Evolutionary conservation across 1,284 basidiomycete genomes (phyloP).

Genomic region (Amylostereum areolatum): DNA sequence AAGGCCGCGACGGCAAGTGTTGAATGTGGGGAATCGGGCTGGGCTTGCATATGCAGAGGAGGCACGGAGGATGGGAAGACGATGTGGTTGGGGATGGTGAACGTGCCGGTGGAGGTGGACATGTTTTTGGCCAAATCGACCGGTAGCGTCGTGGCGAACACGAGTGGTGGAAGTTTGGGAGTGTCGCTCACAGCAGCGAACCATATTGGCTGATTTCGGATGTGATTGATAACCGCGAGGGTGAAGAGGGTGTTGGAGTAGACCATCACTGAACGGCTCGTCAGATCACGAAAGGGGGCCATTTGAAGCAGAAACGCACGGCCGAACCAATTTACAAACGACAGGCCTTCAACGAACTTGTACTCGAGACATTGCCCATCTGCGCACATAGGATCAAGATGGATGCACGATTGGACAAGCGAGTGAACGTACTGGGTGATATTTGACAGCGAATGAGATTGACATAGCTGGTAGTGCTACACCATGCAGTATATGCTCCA

Average conservation of each 20-base stretch:
- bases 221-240: conserved; percentile 13
- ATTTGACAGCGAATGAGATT: neutral
- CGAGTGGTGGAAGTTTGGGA: conserved; percentile 8
- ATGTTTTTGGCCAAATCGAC: neutral
- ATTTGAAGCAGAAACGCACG: conserved; percentile 5
- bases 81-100: too few relatives aligned
- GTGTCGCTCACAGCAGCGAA: conserved; percentile 7
- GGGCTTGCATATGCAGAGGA: too few relatives aligned
- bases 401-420: neutral
- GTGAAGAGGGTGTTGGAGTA: conserved; percentile 14
- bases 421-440: neutral
- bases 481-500: neutral
- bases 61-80: too few relatives aligned
- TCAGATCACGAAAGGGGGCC: neutral
- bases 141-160: neutral
- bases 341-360: conserved; percentile 8
- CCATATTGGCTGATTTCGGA: conserved; percentile 11
- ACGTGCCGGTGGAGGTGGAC: too few relatives aligned
- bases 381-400: neutral
- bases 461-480: neutral
- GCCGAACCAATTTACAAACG: conserved; percentile 12
- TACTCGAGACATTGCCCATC: neutral
- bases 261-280: conserved; percentile 10
- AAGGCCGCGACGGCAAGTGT: too few relatives aligned
- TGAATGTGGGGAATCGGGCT: too few relatives aligned